Base-by-base conservation (phyloP, 1,284 basidiomycete species). In the Vanrija pseudolonga region DNA sequence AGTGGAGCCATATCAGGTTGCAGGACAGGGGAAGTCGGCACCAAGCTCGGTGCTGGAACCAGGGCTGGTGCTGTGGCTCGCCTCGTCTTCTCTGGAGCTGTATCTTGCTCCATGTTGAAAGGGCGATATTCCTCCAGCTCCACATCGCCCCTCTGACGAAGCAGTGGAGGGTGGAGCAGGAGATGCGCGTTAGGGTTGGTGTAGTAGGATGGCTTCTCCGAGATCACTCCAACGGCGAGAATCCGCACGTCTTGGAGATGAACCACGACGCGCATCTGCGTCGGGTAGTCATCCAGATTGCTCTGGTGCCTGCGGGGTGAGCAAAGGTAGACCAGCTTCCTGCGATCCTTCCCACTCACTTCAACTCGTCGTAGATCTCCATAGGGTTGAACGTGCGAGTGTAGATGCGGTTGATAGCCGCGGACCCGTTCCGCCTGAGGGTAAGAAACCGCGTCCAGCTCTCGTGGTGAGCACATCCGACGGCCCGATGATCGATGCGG, bases 371-470 rank as follows among this genome's bases (percentile, higher is more conserved):
- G 51, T 67, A 73, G 20, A 74, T 74, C 19, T 68, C 63, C 47
- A 68, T 63, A 24, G 74, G 74, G 40, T 74, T 69, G 48, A 76
- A 74, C 2, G 60, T 61, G 6, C 72, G 61, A 1, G 71, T 71
- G 55, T 32, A 73, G 32, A 73, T 69, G 8, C 73, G 56, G 51
- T 74, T 74, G 32, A 76, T 59, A 26, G 63, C 63, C 0, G 63
- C 69, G 3, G 66, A 65, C 2, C 73, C 72, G 54, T 74, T 73
- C 1, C 71, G 62, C 44, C 73, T 65, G 2, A 76, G 49, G 2
- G 71, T 71, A 14, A 76, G 49, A 50, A 73, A 76, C n/a, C 69
- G 64, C 7, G 72, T 74, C 71, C 70, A 74, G 1, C 65, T 60
- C 52, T 76, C 73, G 38, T 72, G 68, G 47, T 74, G 73, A 2